Percentiles rank a stretch among this genome's conserved stretches.
phyloP scores from a whole-genome alignment of 2,329 filamentous ascomycete genomes.

The Dendryphion nanum region DNA sequence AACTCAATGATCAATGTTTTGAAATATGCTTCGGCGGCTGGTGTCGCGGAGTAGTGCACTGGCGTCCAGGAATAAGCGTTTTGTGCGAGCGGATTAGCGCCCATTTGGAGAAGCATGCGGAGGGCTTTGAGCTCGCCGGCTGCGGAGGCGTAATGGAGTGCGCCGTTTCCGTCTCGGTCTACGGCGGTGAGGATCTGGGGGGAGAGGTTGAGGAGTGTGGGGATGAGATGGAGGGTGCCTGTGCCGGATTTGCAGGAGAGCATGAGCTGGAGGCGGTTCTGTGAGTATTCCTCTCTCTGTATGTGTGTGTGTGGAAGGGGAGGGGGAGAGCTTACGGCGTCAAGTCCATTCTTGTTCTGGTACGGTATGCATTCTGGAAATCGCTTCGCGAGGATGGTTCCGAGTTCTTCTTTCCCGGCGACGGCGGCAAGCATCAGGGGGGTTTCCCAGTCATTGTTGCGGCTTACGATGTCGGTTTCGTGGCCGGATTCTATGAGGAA shows the following conservation, averaged over 20 bases:
- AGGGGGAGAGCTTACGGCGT: slow-evolving; percentile 54
- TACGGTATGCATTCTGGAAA: slow-evolving; percentile 64
- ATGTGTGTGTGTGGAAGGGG: slow-evolving; percentile 2
- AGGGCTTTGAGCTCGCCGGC: slow-evolving; percentile 77
- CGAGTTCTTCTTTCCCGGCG: slow-evolving; percentile 69
- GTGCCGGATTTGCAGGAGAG: slow-evolving; percentile 37
- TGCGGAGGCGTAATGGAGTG: slow-evolving; percentile 80
- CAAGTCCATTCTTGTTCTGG: slow-evolving; percentile 65
- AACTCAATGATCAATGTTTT: slow-evolving; percentile 72
- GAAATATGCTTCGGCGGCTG: slow-evolving; percentile 82
- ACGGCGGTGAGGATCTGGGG: slow-evolving; percentile 29
- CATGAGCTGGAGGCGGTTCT: slow-evolving; percentile 37
- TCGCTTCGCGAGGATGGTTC: slow-evolving; percentile 65
- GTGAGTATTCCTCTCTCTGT: too few species aligned
- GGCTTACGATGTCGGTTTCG: slow-evolving; percentile 68
- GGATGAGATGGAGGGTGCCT: slow-evolving; percentile 45
- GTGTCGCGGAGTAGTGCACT: slow-evolving; percentile 76
- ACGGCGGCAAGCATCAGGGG: slow-evolving; percentile 75
- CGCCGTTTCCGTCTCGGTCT: slow-evolving; percentile 79
- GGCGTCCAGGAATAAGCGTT: slow-evolving; percentile 82
- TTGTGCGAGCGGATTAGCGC: slow-evolving; percentile 68
- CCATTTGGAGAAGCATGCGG: slow-evolving; percentile 73
- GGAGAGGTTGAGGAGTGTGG: slow-evolving; percentile 32
- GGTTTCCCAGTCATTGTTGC: slow-evolving; percentile 78
- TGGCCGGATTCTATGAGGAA: slow-evolving; percentile 73